phyloP scores from a whole-genome alignment of 495 filamentous ascomycete species.

The Friedmanniomyces endolithicus region DNA sequence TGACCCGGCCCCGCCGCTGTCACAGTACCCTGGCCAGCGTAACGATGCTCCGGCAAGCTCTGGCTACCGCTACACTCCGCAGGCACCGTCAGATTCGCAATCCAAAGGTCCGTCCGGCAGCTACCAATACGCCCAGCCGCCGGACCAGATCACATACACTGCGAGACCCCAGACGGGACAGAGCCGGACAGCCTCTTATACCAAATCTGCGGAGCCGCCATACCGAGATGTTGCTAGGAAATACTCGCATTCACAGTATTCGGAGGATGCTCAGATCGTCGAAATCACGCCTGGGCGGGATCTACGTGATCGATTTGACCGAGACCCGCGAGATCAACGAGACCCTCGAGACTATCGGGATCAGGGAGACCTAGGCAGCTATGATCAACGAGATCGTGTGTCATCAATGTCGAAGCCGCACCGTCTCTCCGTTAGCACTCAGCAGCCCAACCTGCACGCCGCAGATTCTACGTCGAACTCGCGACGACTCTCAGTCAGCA shows the following conservation, averaged over 20 bases:
- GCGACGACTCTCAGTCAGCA: slow-evolving; percentile 3
- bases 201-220: slow-evolving; percentile 7
- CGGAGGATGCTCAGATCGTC: slow-evolving; percentile 4
- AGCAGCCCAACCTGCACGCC: neutral
- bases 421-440: neutral
- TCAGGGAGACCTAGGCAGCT: neutral
- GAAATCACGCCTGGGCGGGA: slow-evolving; percentile 16
- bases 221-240: neutral
- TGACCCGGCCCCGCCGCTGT: neutral
- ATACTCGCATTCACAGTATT: slow-evolving; percentile 1
- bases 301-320: slow-evolving; percentile 1
- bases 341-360: neutral
- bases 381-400: slow-evolving; percentile 2
- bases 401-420: neutral
- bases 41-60: neutral
- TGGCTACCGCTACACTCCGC: slow-evolving; percentile 11
- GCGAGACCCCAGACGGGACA: slow-evolving; percentile 20
- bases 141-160: slow-evolving; percentile 28
- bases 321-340: neutral
- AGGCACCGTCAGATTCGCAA: neutral
- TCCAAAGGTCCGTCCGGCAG: slow-evolving; percentile 4
- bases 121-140: slow-evolving; percentile 26
- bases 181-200: neutral
- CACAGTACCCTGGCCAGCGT: slow-evolving; percentile 5
- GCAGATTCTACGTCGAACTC: neutral